Base-by-base conservation (phyloP, 2,329 filamentous ascomycete genomes). In the Cladosporium sp. region DNA sequence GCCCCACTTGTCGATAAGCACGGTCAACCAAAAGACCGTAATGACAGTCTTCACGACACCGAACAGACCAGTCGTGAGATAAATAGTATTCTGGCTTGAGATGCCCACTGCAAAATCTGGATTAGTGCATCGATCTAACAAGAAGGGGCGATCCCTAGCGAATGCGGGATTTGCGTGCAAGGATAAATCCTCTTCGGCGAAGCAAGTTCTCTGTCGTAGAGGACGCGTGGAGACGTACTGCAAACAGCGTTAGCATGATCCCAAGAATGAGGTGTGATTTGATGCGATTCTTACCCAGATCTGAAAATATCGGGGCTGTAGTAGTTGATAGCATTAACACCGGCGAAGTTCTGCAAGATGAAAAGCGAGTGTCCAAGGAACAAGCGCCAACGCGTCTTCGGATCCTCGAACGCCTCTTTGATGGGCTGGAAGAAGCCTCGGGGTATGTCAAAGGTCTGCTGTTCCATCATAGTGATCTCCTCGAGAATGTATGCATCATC, bases 301-400 rank as follows among this genome's bases (percentile, higher is more conserved):
- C 40, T 46, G 40, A 46, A 46, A n/a, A 46, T 46, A 46, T 46
- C 40, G 21, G 40, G 40, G 23, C 49, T 52, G 16, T 59, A 59
- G 33, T 59, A 59, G 53, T 66, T 66, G 35, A 67, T 67, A 1
- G 56, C 56, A 28, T 68, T 68, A 28, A 68, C 64, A 31, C 67
- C 67, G 10, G 67, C 64, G 8, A 64, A 64, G 23, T 68, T 68
- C 61, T 68, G 67, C 49, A 65, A 64, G 33, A 69, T 65, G 66
- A 70, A 70, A 11, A 70, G 66, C 16, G 65, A 66, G 63, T 65
- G 64, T 31, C 69, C 69, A 53, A 70, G 67, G 66, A 69, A 68
- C 8, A 70, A 50, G 18, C 69, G 59, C 64, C 67, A 70, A 23
- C 64, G 65, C 3, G 67, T 66, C 16, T 66, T 70, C 18, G 63